Percentiles rank a stretch among this genome's conserved stretches.
Conservation (phyloP, 202 grass and related monocot genomes). For the Schoenoplectus triqueter region DNA sequence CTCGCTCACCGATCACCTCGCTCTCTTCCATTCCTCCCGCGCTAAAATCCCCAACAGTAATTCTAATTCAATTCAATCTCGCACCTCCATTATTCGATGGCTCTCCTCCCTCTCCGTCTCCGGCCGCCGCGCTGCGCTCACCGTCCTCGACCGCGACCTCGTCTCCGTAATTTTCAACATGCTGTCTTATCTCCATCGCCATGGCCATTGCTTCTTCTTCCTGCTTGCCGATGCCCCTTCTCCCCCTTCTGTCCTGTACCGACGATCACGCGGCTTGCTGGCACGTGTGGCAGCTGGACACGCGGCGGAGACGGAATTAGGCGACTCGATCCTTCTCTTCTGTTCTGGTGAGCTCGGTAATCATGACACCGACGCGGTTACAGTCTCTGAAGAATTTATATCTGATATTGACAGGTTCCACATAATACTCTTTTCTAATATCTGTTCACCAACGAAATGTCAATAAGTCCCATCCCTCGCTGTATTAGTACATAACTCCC, state of each 20-base stretch:
- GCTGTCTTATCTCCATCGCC: conserved; percentile 67
- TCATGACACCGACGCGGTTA: conserved; percentile 52
- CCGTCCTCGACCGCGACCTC: conserved; percentile 55
- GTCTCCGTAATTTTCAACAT: conserved; percentile 56
- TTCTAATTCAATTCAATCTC: conserved; percentile 43
- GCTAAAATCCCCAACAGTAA: conserved; percentile 40
- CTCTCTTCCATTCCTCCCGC: conserved; percentile 68
- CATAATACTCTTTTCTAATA: conserved; percentile 2
- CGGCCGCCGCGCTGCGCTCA: conserved; percentile 53
- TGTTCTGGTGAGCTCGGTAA: conserved; percentile 46
- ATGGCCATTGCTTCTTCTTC: conserved; percentile 87
- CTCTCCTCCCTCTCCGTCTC: conserved; percentile 60
- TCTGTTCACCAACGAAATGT: background rate
- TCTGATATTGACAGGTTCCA: conserved; percentile 59
- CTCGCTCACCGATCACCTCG: conserved; percentile 87
- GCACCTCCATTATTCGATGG: conserved; percentile 83
- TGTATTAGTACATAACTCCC: background rate
- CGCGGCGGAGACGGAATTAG: conserved; percentile 44
- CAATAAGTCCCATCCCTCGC: background rate
- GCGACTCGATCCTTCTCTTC: conserved; percentile 58
- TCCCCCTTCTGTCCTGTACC: conserved; percentile 68
- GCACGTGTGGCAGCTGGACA: conserved; percentile 53
- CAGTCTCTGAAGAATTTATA: conserved; percentile 66
- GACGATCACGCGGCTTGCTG: conserved; percentile 74
- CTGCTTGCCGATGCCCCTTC: conserved; percentile 57